These are phyloP conservation scores for Saururus chinensis DNA, from an alignment of 164 flowering plant species.

Conservation along the genomic window DNA sequence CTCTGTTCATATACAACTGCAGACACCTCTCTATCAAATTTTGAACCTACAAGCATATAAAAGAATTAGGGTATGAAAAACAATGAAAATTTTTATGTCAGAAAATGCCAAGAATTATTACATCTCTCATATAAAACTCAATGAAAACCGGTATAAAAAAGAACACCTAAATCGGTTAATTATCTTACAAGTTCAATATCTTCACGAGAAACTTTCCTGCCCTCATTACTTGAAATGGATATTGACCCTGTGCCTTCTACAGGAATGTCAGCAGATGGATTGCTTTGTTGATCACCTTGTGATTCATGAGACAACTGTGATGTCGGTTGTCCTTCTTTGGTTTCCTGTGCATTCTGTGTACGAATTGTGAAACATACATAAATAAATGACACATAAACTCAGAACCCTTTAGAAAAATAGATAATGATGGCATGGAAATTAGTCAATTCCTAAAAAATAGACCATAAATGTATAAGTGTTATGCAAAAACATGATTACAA, in stretches of 20 bases:
- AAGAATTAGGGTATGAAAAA: conserved; percentile 3
- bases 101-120: too few species aligned
- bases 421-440: too few species aligned
- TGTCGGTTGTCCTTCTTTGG: conserved; percentile 39
- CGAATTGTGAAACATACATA: too few species aligned
- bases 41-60: conserved; percentile 60
- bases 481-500: too few species aligned
- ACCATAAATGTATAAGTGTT: too few species aligned
- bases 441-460: too few species aligned
- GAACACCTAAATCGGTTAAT: too few species aligned
- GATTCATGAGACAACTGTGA: conserved; percentile 59
- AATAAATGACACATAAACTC: too few species aligned
- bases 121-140: too few species aligned
- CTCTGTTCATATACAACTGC: conserved; percentile 84
- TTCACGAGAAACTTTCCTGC: conserved; percentile 73
- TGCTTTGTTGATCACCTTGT: conserved; percentile 54
- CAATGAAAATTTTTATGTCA: neutral
- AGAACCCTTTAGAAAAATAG: too few species aligned
- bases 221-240: conserved; percentile 67
- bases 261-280: conserved; percentile 43
- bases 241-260: conserved; percentile 60
- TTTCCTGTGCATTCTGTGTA: too few species aligned
- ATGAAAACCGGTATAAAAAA: too few species aligned
- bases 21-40: conserved; percentile 89
- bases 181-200: conserved; percentile 17